phyloP scores from a whole-genome alignment of 345 rosid species.

The Murraya koenigii region DNA sequence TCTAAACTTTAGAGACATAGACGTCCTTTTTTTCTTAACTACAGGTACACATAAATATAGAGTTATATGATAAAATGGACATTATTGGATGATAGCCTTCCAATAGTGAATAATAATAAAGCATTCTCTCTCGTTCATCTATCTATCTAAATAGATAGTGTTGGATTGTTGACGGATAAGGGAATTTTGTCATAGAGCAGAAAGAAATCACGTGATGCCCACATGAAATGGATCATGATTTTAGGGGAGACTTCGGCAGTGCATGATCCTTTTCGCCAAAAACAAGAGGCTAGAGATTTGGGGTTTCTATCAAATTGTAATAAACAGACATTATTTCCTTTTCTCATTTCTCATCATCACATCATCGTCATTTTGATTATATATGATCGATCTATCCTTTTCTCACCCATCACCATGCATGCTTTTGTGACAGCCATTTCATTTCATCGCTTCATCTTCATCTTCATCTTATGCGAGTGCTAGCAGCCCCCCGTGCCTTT shows the following conservation, averaged over 20 bases:
- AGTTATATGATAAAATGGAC: too few species aligned
- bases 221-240: slow-evolving; percentile 17
- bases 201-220: slow-evolving; percentile 2
- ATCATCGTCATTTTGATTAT: not conserved
- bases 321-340: not conserved
- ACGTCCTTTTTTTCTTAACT: too few species aligned
- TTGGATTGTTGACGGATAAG: not conserved
- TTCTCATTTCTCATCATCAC: not conserved
- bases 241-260: slow-evolving; percentile 5
- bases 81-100: too few species aligned
- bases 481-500: not conserved
- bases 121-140: not conserved
- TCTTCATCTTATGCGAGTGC: not conserved
- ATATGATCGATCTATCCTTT: not conserved
- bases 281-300: not conserved
- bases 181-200: not conserved
- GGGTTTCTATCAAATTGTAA: not conserved
- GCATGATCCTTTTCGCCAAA: slow-evolving; percentile 9
- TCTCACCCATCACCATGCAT: not conserved
- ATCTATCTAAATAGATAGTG: not conserved
- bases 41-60: too few species aligned
- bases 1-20: too few species aligned
- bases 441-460: not conserved
- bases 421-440: not conserved
- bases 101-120: too few species aligned